Evolutionary conservation across 1,284 basidiomycete genomes (phyloP), one percentile per base, ranked within the genome.

Genomic region (Coriolopsis trogii): DNA sequence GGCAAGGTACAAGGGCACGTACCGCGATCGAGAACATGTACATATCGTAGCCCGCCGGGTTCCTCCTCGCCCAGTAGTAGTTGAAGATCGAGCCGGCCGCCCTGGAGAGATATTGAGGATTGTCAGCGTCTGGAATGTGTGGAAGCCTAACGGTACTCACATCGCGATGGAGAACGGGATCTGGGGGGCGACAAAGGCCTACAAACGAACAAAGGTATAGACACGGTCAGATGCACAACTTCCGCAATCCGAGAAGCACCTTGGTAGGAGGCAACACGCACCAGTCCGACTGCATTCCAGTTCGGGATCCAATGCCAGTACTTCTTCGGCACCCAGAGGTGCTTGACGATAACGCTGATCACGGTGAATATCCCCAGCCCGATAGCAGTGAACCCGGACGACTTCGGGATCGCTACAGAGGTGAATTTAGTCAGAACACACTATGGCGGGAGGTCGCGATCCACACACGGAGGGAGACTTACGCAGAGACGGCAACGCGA

Each of bases 361-460:
- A 76, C 73, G 33, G 77, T 73, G 54, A 75, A 65, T 41, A 82
- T 64, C 12, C 73, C 74, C 42, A 87, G 74, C 23, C 63, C 81
- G 61, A 87, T 82, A 36, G 85, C 82, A 9, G 82, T 82, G 62
- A 82, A 80, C 18, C 84, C 85, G 3, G 81, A 81, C 1, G 80
- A 79, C 6, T 72, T 62, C 12, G 82, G 80, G 55, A 84, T 75
- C 25, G 82, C 49, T 51, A n/a, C 4, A 26, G 3, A 20, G 7
- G 20, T 46, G 18, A 30, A 21, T 4, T 15, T n/a, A 10, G 23
- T n/a, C n/a, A n/a, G n/a, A n/a, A 9, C 8, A 31, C 6, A 23
- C 21, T 21, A 5, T n/a, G 8, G 29, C 16, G 20, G 12, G 30
- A 31, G 10, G n/a, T n/a, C n/a, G n/a, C n/a, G n/a, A n/a, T n/a